Percentiles rank a stretch among this genome's conserved stretches.
phyloP scores from a whole-genome alignment of 169 alveolate genomes.

The Eimeria acervulina region DNA sequence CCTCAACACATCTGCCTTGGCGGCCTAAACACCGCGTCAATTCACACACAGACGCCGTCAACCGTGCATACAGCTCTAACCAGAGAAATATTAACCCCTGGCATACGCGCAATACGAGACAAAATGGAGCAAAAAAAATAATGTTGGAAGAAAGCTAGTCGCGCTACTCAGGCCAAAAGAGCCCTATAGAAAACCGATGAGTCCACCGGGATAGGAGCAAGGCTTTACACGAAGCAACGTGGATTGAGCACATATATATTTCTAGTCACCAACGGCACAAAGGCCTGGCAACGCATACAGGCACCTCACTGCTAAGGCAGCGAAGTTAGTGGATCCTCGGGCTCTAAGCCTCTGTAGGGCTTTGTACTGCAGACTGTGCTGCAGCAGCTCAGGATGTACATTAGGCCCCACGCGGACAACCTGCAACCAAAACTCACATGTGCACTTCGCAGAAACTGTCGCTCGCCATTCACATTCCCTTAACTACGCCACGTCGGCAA shows the following conservation, averaged over 20 bases:
- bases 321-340: conserved; percentile 80
- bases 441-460: background rate
- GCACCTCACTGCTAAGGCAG: conserved; percentile 75
- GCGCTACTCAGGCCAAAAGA: background rate
- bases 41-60: background rate
- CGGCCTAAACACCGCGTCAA: conserved; percentile 55
- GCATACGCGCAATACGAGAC: background rate
- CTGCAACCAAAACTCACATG: conserved; percentile 40
- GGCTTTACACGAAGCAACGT: background rate
- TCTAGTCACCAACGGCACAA: background rate
- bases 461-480: too few species aligned
- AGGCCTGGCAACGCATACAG: background rate
- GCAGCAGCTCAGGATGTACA: conserved; percentile 93
- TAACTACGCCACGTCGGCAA: background rate
- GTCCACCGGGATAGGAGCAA: background rate
- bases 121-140: background rate
- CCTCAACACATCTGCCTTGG: conserved; percentile 89
- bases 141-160: background rate
- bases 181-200: background rate
- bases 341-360: conserved; percentile 87
- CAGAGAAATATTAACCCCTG: background rate
- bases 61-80: background rate
- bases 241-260: too few species aligned
- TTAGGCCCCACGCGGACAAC: conserved; percentile 96
- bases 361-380: conserved; percentile 92